Conservation (phyloP, 768 basidiomycete species). For the Phaffia australis region DNA sequence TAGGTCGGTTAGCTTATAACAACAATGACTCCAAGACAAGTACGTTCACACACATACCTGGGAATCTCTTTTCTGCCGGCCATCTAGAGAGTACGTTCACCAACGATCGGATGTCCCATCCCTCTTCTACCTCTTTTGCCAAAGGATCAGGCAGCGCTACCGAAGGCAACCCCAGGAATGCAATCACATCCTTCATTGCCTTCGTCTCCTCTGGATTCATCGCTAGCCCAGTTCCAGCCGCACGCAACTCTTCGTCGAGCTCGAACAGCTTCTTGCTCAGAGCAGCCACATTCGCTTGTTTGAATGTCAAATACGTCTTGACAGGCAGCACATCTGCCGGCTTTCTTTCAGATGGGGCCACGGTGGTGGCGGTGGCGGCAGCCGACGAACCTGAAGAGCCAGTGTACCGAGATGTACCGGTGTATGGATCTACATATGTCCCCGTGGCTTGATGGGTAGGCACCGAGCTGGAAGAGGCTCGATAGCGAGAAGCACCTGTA, state of each 20-base stretch:
- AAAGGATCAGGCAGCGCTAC: not conserved
- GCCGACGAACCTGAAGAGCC: slow-evolving; percentile 36
- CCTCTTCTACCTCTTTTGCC: slow-evolving; percentile 5
- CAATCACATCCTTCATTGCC: slow-evolving; percentile 37
- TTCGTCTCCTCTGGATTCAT: slow-evolving; percentile 35
- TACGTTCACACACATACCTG: slow-evolving; percentile 16
- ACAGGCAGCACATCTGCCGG: slow-evolving; percentile 36
- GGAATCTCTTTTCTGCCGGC: slow-evolving; percentile 26
- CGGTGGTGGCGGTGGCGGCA: slow-evolving; percentile 33
- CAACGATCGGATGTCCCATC: slow-evolving; percentile 19
- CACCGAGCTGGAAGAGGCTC: slow-evolving; percentile 40
- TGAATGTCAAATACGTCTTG: slow-evolving; percentile 60
- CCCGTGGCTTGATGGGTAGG: slow-evolving; percentile 24
- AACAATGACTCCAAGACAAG: not conserved
- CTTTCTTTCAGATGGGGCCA: not conserved
- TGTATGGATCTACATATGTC: slow-evolving; percentile 52
- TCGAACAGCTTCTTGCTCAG: slow-evolving; percentile 70
- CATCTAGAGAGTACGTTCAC: slow-evolving; percentile 24
- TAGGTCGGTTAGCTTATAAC: not conserved
- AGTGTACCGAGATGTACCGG: slow-evolving; percentile 56
- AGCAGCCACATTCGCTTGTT: slow-evolving; percentile 65
- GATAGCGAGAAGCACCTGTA: slow-evolving; percentile 72
- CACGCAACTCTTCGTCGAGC: slow-evolving; percentile 38
- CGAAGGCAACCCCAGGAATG: slow-evolving; percentile 3
- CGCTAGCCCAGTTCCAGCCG: not conserved